These are phyloP conservation scores for Aechmea fasciata DNA, from an alignment of 176 grass and related monocot species.

Conservation along the genomic window DNA sequence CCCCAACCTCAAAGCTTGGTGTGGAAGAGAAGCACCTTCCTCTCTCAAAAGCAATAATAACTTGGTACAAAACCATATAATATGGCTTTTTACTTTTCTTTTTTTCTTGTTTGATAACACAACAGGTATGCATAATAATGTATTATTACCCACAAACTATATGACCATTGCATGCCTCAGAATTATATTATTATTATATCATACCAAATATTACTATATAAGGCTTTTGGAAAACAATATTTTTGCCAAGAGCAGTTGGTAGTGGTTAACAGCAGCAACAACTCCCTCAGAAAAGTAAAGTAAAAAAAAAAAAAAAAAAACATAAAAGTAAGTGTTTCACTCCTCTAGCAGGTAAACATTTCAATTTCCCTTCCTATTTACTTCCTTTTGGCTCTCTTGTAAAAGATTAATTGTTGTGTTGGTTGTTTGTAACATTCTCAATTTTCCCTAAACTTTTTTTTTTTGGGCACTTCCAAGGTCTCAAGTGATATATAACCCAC, in stretches of 20 bases:
- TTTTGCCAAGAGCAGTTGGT: constrained; percentile 24
- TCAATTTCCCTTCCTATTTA: constrained; percentile 17
- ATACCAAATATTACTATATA: not conserved
- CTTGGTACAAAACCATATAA: not conserved
- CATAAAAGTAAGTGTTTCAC: constrained; percentile 51
- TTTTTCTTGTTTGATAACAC: not conserved
- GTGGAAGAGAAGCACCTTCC: constrained; percentile 91
- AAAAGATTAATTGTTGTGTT: too few species aligned
- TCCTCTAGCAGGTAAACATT: constrained; percentile 46
- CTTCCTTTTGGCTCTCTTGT: not conserved
- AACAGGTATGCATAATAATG: not conserved
- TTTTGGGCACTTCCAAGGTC: constrained; percentile 6
- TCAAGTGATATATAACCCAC: constrained; percentile 11
- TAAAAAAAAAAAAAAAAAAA: constrained; percentile 2
- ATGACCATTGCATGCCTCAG: not conserved
- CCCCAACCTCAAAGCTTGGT: constrained; percentile 74
- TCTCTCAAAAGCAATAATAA: constrained; percentile 27
- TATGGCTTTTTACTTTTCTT: not conserved
- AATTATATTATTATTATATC: not conserved
- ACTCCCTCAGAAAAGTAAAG: constrained; percentile 1
- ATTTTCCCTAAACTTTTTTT: too few species aligned
- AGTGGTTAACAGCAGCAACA: constrained; percentile 3
- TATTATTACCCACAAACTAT: not conserved
- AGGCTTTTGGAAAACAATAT: constrained; percentile 10
- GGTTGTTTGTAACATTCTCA: too few species aligned